A percentile compares a stretch with the other conserved stretches of the same genome.
phyloP scores from a whole-genome alignment of 2,329 filamentous ascomycete genomes.

The Colletotrichum zoysiae region DNA sequence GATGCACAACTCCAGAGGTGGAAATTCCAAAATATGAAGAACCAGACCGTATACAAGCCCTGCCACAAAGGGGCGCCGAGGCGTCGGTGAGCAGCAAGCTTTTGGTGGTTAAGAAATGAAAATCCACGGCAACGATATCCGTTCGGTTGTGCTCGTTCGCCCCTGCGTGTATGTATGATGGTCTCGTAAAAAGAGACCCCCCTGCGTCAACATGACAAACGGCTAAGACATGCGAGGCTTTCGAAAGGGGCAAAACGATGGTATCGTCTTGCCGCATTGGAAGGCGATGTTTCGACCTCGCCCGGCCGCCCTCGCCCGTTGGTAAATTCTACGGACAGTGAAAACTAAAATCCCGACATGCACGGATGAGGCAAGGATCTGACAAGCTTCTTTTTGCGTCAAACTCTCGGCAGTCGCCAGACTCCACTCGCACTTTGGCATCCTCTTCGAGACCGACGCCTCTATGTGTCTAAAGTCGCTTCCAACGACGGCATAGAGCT shows the following conservation, averaged over 20 bases:
- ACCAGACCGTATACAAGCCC: conserved; percentile 18
- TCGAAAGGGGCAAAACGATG: neutral
- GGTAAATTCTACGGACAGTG: neutral
- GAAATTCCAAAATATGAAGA: conserved; percentile 9
- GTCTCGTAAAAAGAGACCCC: neutral
- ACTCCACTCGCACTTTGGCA: neutral
- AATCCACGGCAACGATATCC: neutral
- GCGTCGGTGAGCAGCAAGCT: neutral
- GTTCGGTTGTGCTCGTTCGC: neutral
- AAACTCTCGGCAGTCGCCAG: neutral
- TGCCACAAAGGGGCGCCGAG: conserved; percentile 19
- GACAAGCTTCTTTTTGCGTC: neutral
- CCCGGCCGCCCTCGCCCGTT: neutral
- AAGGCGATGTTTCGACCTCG: neutral
- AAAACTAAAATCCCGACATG: too few relatives aligned
- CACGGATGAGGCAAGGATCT: too few relatives aligned
- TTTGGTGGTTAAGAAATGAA: neutral
- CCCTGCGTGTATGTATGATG: neutral
- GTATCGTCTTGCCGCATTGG: neutral
- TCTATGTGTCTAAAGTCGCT: neutral
- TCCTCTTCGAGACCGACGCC: neutral
- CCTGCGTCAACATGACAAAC: neutral
- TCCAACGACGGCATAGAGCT: too few relatives aligned
- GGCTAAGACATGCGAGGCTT: neutral
- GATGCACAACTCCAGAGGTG: conserved; percentile 2